A percentile compares a stretch with the other conserved stretches of the same genome.
Evolutionary conservation across 2,329 filamentous ascomycete genomes (phyloP).

Genomic region (Daldinia sp.): DNA sequence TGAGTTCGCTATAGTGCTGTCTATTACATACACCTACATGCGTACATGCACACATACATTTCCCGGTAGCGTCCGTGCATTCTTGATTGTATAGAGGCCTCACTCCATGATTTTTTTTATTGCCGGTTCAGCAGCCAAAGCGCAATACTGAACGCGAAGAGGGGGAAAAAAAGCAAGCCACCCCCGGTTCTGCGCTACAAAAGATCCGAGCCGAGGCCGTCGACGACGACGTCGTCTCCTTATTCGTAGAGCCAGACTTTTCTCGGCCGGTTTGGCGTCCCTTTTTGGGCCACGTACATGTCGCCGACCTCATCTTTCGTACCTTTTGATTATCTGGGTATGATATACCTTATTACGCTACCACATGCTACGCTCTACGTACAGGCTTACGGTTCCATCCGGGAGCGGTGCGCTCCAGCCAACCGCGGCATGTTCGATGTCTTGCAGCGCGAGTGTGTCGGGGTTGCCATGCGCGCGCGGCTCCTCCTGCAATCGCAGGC

Average conservation of each 20-base stretch:
- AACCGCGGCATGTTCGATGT: constrained; percentile 31
- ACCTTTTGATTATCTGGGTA: neutral
- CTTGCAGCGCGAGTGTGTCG: constrained; percentile 24
- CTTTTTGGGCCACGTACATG: constrained; percentile 14
- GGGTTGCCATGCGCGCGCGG: constrained; percentile 34
- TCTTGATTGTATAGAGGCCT: neutral
- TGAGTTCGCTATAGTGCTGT: constrained; percentile 11
- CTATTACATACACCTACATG: constrained; percentile 8
- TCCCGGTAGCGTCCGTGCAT: neutral
- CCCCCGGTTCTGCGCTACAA: neutral
- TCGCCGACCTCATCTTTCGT: constrained; percentile 25
- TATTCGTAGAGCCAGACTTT: constrained; percentile 29
- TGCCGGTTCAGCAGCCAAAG: constrained; percentile 20
- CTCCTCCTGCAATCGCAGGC: constrained; percentile 23
- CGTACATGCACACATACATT: neutral
- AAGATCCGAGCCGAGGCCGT: constrained; percentile 24
- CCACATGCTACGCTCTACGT: no score
- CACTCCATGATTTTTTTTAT: neutral
- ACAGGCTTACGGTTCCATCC: constrained; percentile 16
- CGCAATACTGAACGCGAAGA: neutral
- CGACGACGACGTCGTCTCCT: neutral
- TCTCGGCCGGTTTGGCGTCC: neutral
- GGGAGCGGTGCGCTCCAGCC: constrained; percentile 22
- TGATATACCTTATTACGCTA: no score
- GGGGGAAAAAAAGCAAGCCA: neutral